Percentiles rank a stretch among this genome's conserved stretches.
Evolutionary conservation across 345 rosid genomes (phyloP).

Genomic region (Odontarrhena argentea): DNA sequence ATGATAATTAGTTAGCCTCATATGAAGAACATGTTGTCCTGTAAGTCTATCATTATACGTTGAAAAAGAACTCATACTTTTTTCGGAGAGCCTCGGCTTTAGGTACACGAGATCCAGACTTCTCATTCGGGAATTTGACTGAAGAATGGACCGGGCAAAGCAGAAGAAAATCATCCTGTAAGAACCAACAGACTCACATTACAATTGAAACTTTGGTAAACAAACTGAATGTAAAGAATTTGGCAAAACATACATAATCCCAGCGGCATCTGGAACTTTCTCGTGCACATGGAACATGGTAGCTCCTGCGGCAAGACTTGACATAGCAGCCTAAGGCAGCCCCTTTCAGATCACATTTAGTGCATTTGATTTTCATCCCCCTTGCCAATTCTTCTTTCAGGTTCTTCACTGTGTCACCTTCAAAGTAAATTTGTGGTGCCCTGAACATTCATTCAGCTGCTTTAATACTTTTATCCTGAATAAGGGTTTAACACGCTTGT

Average conservation of each 20-base stretch:
- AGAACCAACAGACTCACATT: constrained; percentile 22
- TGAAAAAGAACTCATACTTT: constrained; percentile 16
- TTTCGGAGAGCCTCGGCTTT: constrained; percentile 19
- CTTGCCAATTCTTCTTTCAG: constrained; percentile 73
- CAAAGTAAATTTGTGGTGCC: constrained; percentile 83
- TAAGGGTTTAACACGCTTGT: not conserved
- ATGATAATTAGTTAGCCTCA: not conserved
- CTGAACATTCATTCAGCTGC: constrained; percentile 43
- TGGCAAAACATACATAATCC: constrained; percentile 55
- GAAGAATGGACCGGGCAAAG: constrained; percentile 81
- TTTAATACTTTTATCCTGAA: not conserved
- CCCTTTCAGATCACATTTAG: constrained; percentile 71
- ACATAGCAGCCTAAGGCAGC: constrained; percentile 86
- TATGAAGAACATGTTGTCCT: not conserved
- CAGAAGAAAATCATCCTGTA: constrained; percentile 66
- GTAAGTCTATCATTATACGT: not conserved
- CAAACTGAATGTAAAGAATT: not conserved
- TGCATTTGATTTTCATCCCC: constrained; percentile 77
- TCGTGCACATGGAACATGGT: constrained; percentile 78
- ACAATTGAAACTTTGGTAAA: not conserved
- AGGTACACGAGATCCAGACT: constrained; percentile 28
- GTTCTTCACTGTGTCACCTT: constrained; percentile 61
- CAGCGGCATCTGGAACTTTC: constrained; percentile 70
- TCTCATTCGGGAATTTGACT: constrained; percentile 67
- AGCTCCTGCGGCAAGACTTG: constrained; percentile 73